Percentiles rank a stretch among this genome's conserved stretches.
phyloP scores from a whole-genome alignment of 2,329 filamentous ascomycete genomes.

The Xylaria polymorpha region DNA sequence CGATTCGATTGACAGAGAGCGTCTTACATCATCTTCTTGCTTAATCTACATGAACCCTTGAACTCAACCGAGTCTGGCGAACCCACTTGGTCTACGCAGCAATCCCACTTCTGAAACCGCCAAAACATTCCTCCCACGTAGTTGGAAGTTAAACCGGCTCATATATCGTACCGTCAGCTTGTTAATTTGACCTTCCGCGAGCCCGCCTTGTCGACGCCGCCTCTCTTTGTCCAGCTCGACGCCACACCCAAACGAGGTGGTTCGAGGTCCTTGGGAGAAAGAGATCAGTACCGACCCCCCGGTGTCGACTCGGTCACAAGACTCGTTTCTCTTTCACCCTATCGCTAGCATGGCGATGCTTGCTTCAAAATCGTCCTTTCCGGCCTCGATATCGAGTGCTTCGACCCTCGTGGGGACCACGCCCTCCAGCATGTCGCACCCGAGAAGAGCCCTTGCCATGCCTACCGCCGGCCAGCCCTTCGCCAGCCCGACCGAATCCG shows the following conservation, averaged over 20 bases:
- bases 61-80: constrained; percentile 12
- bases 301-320: constrained; percentile 25
- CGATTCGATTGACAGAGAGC: background rate
- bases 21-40: constrained; percentile 14
- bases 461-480: constrained; percentile 67
- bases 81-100: constrained; percentile 36
- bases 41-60: constrained; percentile 27
- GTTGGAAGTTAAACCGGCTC: constrained; percentile 25
- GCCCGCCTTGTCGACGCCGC: constrained; percentile 24
- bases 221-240: constrained; percentile 34
- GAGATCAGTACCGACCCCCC: constrained; percentile 14
- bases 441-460: constrained; percentile 64
- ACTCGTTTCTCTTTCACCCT: constrained; percentile 20
- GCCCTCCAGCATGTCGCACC: constrained; percentile 61
- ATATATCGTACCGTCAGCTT: constrained; percentile 23
- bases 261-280: constrained; percentile 30
- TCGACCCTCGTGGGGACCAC: constrained; percentile 59
- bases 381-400: constrained; percentile 64
- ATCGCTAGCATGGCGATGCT: constrained; percentile 75
- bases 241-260: constrained; percentile 31
- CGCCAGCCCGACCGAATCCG: constrained; percentile 88
- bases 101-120: constrained; percentile 44
- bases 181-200: constrained; percentile 3
- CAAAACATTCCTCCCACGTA: constrained; percentile 27
- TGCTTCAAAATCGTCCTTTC: constrained; percentile 78